phyloP scores from a whole-genome alignment of 1,139 yeast species.

The Geotrichum macrosporum region DNA sequence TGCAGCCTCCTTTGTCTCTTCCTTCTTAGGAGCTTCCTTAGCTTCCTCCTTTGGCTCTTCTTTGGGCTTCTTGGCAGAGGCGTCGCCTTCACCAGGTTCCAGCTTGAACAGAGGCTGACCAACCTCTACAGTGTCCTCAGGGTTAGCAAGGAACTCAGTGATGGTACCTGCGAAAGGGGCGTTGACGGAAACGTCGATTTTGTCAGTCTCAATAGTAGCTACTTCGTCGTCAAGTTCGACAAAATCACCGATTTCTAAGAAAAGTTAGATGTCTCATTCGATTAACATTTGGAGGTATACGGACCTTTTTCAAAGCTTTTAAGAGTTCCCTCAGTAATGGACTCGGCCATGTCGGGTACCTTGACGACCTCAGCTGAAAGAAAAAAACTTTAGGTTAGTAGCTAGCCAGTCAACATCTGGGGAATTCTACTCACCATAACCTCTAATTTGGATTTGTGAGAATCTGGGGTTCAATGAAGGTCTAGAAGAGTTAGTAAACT shows the following conservation, averaged over 20 bases:
- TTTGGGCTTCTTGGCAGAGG: slow-evolving; percentile 36
- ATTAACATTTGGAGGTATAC: slow-evolving; percentile 1
- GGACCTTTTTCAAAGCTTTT: slow-evolving; percentile 56
- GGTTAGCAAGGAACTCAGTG: slow-evolving; percentile 72
- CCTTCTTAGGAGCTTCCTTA: slow-evolving; percentile 31
- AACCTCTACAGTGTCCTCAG: slow-evolving; percentile 93
- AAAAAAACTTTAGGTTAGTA: too few species aligned
- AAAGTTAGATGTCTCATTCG: neutral
- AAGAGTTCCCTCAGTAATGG: slow-evolving; percentile 95
- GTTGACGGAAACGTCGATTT: slow-evolving; percentile 94
- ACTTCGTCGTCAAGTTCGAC: slow-evolving; percentile 84
- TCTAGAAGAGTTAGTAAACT: slow-evolving; percentile 1
- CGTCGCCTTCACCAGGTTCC: slow-evolving; percentile 80
- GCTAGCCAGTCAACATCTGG: neutral
- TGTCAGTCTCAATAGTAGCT: slow-evolving; percentile 97
- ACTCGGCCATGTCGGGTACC: slow-evolving; percentile 99
- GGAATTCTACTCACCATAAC: slow-evolving; percentile 14
- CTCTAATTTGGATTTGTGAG: slow-evolving; percentile 18
- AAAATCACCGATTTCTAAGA: slow-evolving; percentile 74
- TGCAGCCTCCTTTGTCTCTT: too few species aligned
- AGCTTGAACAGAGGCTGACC: slow-evolving; percentile 90
- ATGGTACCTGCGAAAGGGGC: slow-evolving; percentile 91
- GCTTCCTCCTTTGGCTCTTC: slow-evolving; percentile 30
- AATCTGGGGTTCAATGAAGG: slow-evolving; percentile 16
- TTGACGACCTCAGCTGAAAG: slow-evolving; percentile 50